phyloP scores from a whole-genome alignment of 1,139 yeast genomes.

The Schizosaccharomyces versatilis region DNA sequence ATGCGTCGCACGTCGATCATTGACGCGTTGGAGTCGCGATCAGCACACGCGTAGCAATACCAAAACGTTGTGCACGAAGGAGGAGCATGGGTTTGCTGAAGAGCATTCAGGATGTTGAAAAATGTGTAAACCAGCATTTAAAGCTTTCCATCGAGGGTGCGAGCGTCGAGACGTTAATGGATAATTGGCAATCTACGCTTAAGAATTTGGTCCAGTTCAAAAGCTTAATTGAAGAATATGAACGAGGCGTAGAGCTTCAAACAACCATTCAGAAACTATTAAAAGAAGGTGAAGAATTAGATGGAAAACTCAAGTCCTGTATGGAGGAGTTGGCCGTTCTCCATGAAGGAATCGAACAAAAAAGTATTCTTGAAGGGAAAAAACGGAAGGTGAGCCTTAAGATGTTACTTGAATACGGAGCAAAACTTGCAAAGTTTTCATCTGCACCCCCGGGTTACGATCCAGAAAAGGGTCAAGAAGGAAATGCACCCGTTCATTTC shows the following conservation, averaged over 20 bases:
- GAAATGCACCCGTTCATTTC: not conserved
- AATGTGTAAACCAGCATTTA: not conserved
- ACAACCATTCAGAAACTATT: not conserved
- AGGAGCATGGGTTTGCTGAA: not conserved
- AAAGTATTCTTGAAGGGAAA: not conserved
- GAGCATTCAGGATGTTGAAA: not conserved
- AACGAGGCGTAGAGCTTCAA: not conserved
- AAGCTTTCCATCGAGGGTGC: not conserved
- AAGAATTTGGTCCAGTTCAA: not conserved
- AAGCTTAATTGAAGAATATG: not conserved
- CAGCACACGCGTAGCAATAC: too few relatives aligned
- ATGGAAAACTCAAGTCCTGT: not conserved
- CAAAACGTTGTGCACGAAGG: too few relatives aligned
- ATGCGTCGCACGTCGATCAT: too few relatives aligned
- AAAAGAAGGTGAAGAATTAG: not conserved
- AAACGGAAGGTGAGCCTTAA: not conserved
- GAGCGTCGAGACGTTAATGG: not conserved
- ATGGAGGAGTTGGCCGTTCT: not conserved
- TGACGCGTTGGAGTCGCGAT: too few relatives aligned
- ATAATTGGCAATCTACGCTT: not conserved
- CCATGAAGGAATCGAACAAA: not conserved
- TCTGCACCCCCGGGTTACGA: slow-evolving; percentile 1
- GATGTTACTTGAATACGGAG: not conserved
- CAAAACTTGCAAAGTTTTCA: not conserved
- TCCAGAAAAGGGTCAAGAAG: slow-evolving; percentile 1